Base-by-base conservation (phyloP, 768 basidiomycete species). In the Astraeus odoratus region DNA sequence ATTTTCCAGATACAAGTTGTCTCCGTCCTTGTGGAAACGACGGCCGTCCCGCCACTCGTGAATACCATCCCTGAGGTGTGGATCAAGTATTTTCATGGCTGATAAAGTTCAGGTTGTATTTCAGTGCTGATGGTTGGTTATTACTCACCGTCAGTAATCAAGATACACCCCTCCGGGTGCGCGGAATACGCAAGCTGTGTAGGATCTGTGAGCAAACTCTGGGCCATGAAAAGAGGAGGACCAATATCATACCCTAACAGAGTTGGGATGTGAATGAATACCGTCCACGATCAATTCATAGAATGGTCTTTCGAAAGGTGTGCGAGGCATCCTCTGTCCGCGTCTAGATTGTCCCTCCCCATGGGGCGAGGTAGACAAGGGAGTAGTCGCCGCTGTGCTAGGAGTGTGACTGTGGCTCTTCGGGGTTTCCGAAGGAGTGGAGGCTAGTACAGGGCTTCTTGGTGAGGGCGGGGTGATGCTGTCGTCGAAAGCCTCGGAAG, bases 231-330 rank as follows among this genome's bases (percentile, higher is more conserved):
- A n/a, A 30, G 8, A 35, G 5, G 5, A 31, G 16, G 12, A 25
- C 30, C 9, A 42, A 27, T 1, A 35, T 69, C 81, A 45, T 62
- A 92, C 86, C 55, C 86, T 72, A 46, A 94, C 86, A 35, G 88
- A 88, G 60, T 91, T 88, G 13, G 92, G 91, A 62, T 94, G 91
- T 10, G 81, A 86, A 58, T 95, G 92, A 43, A 92, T 79, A 1
- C 91, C 92, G 59, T 95, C 92, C 6, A 90, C 90, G 50, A 94
- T 95, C 43, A 94, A 68, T 43, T 84, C 89, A 56, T 88, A 95
- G 64, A 80, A 94, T 12, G 92, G 92, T 51, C 88, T 69, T 54
- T 72, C 71, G 66, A 80, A 79, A 18, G 64, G 57, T 30, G 57
- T 39, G 52, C 73, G 71, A 33, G 74, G 71, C 9, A 74, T 75